phyloP scores from a whole-genome alignment of 768 basidiomycete species.

The Pleurotus citrinopileatus region DNA sequence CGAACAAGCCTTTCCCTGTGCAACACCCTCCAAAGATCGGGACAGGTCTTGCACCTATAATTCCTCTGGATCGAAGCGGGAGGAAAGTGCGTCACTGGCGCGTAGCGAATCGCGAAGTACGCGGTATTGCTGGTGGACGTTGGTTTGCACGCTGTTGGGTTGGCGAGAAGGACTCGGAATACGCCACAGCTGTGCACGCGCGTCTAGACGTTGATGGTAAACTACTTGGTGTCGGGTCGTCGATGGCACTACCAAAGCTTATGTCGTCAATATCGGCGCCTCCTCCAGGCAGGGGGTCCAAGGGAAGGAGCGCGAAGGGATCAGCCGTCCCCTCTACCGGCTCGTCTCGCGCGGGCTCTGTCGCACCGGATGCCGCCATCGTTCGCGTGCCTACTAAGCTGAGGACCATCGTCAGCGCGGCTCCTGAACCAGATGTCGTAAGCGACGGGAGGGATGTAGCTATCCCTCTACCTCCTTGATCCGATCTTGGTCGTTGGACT shows the following conservation, averaged over 20 bases:
- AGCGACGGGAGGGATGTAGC: constrained; percentile 35
- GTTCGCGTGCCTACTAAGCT: constrained; percentile 62
- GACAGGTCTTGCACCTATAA: constrained; percentile 64
- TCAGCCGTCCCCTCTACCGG: constrained; percentile 47
- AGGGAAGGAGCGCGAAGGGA: constrained; percentile 31
- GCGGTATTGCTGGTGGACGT: constrained; percentile 80
- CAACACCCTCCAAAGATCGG: constrained; percentile 76
- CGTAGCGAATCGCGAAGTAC: constrained; percentile 69
- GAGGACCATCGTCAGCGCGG: constrained; percentile 55
- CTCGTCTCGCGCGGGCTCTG: constrained; percentile 58
- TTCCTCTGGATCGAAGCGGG: constrained; percentile 63
- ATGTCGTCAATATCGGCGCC: constrained; percentile 44
- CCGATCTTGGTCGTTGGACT: not conserved
- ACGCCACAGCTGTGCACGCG: constrained; percentile 35
- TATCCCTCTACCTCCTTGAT: not conserved
- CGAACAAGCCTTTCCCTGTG: constrained; percentile 81
- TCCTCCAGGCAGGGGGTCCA: constrained; percentile 30
- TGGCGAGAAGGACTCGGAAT: constrained; percentile 78
- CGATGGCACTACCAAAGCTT: not conserved
- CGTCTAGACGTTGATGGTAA: constrained; percentile 21
- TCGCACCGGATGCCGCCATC: constrained; percentile 40
- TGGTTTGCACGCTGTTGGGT: constrained; percentile 84
- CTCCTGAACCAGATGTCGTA: constrained; percentile 42
- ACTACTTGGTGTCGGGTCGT: not conserved
- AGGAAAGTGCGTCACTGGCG: constrained; percentile 73